phyloP scores from a whole-genome alignment of 2,329 filamentous ascomycete species.

The Nothopassalora personata region DNA sequence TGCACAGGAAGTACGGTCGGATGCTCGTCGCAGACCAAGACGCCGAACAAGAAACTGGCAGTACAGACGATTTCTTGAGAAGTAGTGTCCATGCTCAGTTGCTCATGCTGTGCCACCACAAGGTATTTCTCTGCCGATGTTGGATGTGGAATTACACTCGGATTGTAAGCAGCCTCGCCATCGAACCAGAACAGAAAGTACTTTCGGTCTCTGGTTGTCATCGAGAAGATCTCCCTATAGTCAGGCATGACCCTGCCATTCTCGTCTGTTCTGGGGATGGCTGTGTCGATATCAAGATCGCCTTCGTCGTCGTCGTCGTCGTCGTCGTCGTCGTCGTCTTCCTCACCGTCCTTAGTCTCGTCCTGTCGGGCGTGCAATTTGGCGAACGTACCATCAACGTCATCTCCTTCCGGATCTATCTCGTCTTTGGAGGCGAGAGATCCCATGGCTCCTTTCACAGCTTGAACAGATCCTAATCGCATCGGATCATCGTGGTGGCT shows the following conservation, averaged over 20 bases:
- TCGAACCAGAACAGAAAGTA: conserved; percentile 50
- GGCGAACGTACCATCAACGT: not conserved
- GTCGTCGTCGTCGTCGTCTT: not conserved
- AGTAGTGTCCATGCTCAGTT: conserved; percentile 11
- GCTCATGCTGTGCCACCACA: conserved; percentile 36
- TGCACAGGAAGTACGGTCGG: conserved; percentile 45
- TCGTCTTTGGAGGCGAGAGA: not conserved
- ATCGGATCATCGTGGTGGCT: not conserved
- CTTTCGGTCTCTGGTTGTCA: conserved; percentile 41
- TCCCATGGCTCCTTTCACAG: not conserved
- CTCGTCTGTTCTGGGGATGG: not conserved
- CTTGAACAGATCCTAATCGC: not conserved
- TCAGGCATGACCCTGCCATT: conserved; percentile 2
- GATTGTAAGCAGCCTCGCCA: conserved; percentile 43
- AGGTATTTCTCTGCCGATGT: conserved; percentile 45
- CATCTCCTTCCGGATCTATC: not conserved
- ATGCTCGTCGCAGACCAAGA: conserved; percentile 40
- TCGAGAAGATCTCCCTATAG: conserved; percentile 40
- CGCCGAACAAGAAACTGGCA: conserved; percentile 43
- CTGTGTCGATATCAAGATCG: not conserved
- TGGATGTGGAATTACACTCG: conserved; percentile 56
- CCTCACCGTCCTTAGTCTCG: not conserved
- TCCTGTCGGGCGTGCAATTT: not conserved
- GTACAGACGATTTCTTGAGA: conserved; percentile 46
- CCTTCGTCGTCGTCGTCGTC: not conserved